A percentile compares a stretch with the other conserved stretches of the same genome.
phyloP scores from a whole-genome alignment of 2,329 filamentous ascomycete genomes.

The Colletotrichum sp. region DNA sequence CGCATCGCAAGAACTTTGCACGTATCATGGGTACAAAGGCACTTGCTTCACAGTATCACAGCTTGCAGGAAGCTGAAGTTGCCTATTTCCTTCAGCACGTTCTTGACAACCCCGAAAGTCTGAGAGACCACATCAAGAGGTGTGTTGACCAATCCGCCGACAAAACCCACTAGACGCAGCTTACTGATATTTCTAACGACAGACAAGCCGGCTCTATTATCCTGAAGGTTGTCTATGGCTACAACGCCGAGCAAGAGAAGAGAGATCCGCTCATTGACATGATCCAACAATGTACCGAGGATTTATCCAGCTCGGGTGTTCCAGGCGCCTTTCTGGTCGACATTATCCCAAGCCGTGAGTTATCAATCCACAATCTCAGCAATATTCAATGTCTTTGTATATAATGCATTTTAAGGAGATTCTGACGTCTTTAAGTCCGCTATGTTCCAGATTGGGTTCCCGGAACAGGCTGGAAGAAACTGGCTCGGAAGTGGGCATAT shows the following conservation, averaged over 20 bases:
- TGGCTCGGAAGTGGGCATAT: constrained; percentile 2
- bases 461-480: constrained; percentile 18
- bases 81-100: constrained; percentile 25
- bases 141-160: not conserved
- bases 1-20: constrained; percentile 46
- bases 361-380: not conserved
- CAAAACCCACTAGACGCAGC: too few species aligned
- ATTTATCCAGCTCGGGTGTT: constrained; percentile 10
- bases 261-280: constrained; percentile 18
- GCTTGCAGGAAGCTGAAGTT: constrained; percentile 39
- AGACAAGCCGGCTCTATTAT: constrained; percentile 22
- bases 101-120: not conserved
- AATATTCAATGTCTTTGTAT: not conserved
- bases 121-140: not conserved
- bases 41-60: constrained; percentile 43
- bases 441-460: constrained; percentile 20
- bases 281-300: not conserved
- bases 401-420: not conserved
- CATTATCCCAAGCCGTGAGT: constrained; percentile 8
- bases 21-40: constrained; percentile 47
- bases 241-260: constrained; percentile 13
- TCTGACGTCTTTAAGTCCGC: constrained; percentile 26
- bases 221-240: constrained; percentile 20
- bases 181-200: not conserved
- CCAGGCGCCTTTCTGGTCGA: constrained; percentile 21